Conservation (phyloP, 192 early-diverging fungal species). For the Coemansia sp. region DNA sequence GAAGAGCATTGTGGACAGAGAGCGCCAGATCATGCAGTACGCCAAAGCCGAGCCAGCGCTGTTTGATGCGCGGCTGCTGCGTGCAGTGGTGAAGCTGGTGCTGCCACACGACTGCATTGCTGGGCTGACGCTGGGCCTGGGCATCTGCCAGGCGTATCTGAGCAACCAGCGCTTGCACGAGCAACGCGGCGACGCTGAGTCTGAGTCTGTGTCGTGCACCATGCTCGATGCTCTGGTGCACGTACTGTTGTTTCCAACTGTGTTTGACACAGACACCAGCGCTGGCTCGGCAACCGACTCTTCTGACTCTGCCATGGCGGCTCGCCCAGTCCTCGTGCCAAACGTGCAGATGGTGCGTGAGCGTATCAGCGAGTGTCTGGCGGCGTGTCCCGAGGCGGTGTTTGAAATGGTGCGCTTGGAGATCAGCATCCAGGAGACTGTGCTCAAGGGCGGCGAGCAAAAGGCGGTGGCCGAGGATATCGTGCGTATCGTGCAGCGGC, state of each 20-base stretch:
- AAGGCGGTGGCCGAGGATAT: slow-evolving; percentile 52
- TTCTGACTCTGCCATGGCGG: background rate
- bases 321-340: slow-evolving; percentile 15
- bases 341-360: slow-evolving; percentile 34
- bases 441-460: slow-evolving; percentile 52
- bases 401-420: slow-evolving; percentile 56
- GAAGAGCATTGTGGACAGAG: slow-evolving; percentile 35
- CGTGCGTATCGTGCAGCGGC: slow-evolving; percentile 31
- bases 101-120: slow-evolving; percentile 57
- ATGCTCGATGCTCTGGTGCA: slow-evolving; percentile 57
- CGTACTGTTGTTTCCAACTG: slow-evolving; percentile 71
- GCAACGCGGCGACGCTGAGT: background rate
- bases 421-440: slow-evolving; percentile 49
- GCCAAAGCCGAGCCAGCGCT: slow-evolving; percentile 33
- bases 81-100: slow-evolving; percentile 44
- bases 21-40: slow-evolving; percentile 42
- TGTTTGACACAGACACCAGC: slow-evolving; percentile 62
- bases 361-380: slow-evolving; percentile 45
- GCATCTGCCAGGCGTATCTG: slow-evolving; percentile 44
- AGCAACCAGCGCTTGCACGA: slow-evolving; percentile 20
- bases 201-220: slow-evolving; percentile 8
- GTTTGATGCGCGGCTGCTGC: slow-evolving; percentile 41
- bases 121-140: slow-evolving; percentile 46
- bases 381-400: slow-evolving; percentile 32
- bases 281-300: background rate